Base-by-base conservation (phyloP, 805 yeast genomes). In the Sungouiella blattae region DNA sequence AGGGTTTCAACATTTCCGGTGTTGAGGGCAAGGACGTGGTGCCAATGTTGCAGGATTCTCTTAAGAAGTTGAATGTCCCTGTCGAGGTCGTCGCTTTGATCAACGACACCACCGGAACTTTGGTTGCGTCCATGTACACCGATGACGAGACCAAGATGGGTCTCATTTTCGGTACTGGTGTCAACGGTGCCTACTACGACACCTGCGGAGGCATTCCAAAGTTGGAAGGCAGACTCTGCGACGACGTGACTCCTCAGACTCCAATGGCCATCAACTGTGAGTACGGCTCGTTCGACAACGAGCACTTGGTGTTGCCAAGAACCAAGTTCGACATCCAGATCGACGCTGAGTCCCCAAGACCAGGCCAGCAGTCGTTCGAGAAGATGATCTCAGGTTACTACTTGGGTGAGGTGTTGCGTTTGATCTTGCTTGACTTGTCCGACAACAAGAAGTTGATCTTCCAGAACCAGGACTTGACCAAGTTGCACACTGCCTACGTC, bases 211-310 rank as follows among this genome's bases (percentile, higher is more conserved):
- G 77, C 52, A 78, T 91, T 51, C 91, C 89, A 45, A 91, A 91
- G 70, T 73, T 91, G 50, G 78, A 78, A 51, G 95, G 93, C 41
- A 67, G 64, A 50, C 60, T 83, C 36, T 73, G 78, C 20, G 67
- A 62, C 28, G 96, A 87, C 56, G 75, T 87, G 49, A 57, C 76
- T 25, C 62, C 57, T 5, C 76, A 75, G 32, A 73, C 83, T 28
- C 80, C 83, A 44, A 89, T 91, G 95, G 96, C 96, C 36, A 91
- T 91, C 62, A 91, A 91, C 74, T 88, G 97, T 73, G 98, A 91
- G 70, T 91, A 91, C 69, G 98, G 98, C 55, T 91, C 97, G 5
- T 91, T 91, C 59, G 98, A 91, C 62, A 89, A 87, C 58, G 96
- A 87, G 64, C 94, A 83, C 55, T 40, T 49, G 7, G 76, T 81